phyloP scores from a whole-genome alignment of 2,329 filamentous ascomycete genomes.

The Xylariaceae sp. region DNA sequence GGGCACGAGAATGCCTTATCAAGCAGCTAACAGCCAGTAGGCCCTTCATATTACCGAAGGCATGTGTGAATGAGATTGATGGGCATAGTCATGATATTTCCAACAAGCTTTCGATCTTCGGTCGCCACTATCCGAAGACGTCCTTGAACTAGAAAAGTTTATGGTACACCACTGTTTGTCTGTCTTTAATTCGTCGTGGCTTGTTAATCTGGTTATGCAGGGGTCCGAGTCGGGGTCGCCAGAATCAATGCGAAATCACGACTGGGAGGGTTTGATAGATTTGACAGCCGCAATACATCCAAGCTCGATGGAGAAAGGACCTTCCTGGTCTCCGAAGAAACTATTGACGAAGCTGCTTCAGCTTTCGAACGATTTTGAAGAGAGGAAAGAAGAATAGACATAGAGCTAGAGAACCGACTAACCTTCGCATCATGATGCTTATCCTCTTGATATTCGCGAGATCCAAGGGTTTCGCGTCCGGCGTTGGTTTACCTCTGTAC shows the following conservation, averaged over 20 bases:
- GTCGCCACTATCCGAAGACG: too few relatives aligned
- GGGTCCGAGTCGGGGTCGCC: too few relatives aligned
- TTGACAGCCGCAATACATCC: constrained; percentile 47
- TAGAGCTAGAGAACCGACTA: constrained; percentile 20
- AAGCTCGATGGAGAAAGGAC: constrained; percentile 59
- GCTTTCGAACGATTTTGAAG: constrained; percentile 8
- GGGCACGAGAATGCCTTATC: too few relatives aligned
- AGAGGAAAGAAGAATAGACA: constrained; percentile 14
- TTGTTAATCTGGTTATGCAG: too few relatives aligned
- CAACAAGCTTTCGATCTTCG: neutral
- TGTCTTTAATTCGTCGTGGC: too few relatives aligned
- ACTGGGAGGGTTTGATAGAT: too few relatives aligned
- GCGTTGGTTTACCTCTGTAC: constrained; percentile 64
- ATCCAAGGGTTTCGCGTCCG: constrained; percentile 58
- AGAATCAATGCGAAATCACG: too few relatives aligned
- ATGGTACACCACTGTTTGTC: too few relatives aligned
- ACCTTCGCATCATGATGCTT: constrained; percentile 81
- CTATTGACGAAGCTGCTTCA: constrained; percentile 36
- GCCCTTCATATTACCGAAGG: neutral
- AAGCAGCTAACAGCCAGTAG: too few relatives aligned
- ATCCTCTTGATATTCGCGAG: constrained; percentile 59
- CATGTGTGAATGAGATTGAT: neutral
- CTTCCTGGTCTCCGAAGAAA: constrained; percentile 72
- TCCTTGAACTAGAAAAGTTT: too few relatives aligned
- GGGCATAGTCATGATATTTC: neutral